phyloP scores from a whole-genome alignment of 2,329 filamentous ascomycete species.

The Furcasterigmium furcatum region DNA sequence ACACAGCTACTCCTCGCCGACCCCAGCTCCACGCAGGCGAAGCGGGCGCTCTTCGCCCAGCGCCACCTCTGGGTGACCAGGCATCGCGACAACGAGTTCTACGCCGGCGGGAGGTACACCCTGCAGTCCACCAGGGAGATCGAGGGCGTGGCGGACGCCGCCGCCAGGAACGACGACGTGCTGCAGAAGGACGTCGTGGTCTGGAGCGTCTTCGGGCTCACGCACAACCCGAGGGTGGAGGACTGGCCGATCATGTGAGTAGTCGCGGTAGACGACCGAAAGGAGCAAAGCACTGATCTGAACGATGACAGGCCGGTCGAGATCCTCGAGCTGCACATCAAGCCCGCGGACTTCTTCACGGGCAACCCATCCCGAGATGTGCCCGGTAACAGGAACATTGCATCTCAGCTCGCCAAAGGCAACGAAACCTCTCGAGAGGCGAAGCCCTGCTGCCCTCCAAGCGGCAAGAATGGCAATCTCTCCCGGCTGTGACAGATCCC shows the following conservation, averaged over 20 bases:
- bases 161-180: constrained; percentile 40
- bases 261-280: too few species aligned
- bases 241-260: constrained; percentile 60
- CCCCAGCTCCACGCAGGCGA: constrained; percentile 11
- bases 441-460: too few species aligned
- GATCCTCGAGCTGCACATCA: not conserved
- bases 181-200: constrained; percentile 40
- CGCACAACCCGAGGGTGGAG: constrained; percentile 53
- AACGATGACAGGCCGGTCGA: not conserved
- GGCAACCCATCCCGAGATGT: constrained; percentile 44
- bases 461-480: too few species aligned
- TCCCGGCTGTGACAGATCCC: too few species aligned
- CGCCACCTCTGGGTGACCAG: constrained; percentile 23
- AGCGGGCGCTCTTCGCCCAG: constrained; percentile 21
- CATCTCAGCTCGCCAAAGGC: too few species aligned
- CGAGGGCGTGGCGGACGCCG: constrained; percentile 14
- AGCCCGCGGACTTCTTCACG: constrained; percentile 42
- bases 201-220: constrained; percentile 46
- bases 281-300: too few species aligned
- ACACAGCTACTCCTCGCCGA: constrained; percentile 29
- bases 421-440: too few species aligned
- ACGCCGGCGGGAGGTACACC: constrained; percentile 22
- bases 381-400: constrained; percentile 23
- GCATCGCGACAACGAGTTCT: constrained; percentile 22
- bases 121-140: constrained; percentile 27